Conservation (phyloP, 192 early-diverging fungal genomes). For the Coemansia sp. region DNA sequence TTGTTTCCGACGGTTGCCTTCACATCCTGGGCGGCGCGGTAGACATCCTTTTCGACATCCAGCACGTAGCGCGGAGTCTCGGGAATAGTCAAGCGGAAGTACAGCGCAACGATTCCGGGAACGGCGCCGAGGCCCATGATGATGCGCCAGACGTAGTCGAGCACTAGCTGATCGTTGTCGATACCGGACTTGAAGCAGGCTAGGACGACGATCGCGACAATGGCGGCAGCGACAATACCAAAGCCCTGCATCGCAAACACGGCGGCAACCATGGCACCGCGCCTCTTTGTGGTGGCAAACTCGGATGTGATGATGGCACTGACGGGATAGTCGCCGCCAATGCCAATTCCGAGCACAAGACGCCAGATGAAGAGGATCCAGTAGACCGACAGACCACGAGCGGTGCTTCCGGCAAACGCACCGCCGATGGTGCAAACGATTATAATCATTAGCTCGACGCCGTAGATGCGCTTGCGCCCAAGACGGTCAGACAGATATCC, state of each 20-base stretch:
- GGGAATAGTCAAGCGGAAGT: conserved; percentile 88
- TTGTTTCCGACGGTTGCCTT: conserved; percentile 26
- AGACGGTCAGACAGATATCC: conserved; percentile 83
- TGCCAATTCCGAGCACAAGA: conserved; percentile 85
- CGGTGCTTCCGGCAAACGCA: conserved; percentile 64
- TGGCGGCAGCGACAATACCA: conserved; percentile 76
- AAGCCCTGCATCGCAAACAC: conserved; percentile 95
- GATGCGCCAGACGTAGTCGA: conserved; percentile 89
- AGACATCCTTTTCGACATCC: conserved; percentile 66
- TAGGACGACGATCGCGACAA: conserved; percentile 70
- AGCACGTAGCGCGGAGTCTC: conserved; percentile 91
- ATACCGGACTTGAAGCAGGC: conserved; percentile 68
- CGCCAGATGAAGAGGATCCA: conserved; percentile 81
- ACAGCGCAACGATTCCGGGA: conserved; percentile 77
- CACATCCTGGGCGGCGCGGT: conserved; percentile 31
- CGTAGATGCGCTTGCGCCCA: conserved; percentile 90
- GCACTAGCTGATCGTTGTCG: conserved; percentile 57
- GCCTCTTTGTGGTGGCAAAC: conserved; percentile 73
- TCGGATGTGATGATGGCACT: conserved; percentile 91
- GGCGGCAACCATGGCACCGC: conserved; percentile 87
- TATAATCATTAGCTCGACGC: conserved; percentile 86
- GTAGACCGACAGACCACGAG: conserved; percentile 63
- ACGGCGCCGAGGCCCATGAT: conserved; percentile 79
- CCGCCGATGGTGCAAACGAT: conserved; percentile 81
- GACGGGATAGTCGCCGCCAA: conserved; percentile 93